These are phyloP conservation scores for Carpinus fangiana DNA, from an alignment of 306 rosid species.

Conservation along the genomic window DNA sequence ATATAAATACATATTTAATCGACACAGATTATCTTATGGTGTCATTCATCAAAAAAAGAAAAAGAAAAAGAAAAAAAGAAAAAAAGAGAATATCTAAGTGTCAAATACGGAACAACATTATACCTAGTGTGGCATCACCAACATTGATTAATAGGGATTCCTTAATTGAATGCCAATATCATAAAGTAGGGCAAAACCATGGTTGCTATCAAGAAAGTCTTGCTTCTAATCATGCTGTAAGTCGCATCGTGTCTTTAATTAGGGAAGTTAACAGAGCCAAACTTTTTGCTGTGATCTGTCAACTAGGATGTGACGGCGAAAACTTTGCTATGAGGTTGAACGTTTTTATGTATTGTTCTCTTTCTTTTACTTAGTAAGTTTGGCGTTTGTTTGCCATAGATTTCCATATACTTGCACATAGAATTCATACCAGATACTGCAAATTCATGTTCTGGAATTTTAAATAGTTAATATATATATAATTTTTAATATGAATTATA, in stretches of 20 bases:
- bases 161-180: not conserved
- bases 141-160: not conserved
- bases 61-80: too few relatives aligned
- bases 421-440: not conserved
- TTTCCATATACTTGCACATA: not conserved
- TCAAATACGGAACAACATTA: not conserved
- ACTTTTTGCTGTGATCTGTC: not conserved
- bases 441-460: not conserved
- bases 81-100: not conserved
- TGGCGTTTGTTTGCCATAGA: not conserved
- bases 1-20: not conserved
- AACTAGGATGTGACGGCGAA: not conserved
- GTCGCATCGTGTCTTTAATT: not conserved
- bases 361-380: not conserved
- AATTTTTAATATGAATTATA: not conserved
- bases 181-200: too few relatives aligned
- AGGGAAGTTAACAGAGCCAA: not conserved
- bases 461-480: not conserved
- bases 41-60: too few relatives aligned
- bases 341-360: not conserved
- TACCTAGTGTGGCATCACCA: not conserved
- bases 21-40: not conserved
- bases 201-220: too few relatives aligned
- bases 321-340: not conserved
- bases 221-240: not conserved